These are phyloP conservation scores for Leptodermis oblonga DNA, from an alignment of 257 asterid genomes.

Conservation along the genomic window DNA sequence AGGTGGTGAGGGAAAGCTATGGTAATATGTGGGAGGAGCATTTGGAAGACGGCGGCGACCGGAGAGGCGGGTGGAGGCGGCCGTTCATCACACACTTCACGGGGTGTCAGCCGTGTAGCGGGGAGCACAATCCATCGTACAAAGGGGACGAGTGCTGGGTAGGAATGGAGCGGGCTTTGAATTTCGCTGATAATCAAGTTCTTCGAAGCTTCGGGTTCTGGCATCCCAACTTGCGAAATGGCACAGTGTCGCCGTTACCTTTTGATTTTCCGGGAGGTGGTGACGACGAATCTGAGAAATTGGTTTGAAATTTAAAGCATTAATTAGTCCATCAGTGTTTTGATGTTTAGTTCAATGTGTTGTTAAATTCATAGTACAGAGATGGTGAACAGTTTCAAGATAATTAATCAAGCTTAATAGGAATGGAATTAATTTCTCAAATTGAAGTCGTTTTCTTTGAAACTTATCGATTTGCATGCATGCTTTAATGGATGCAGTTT, in stretches of 20 bases:
- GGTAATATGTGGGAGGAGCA: constrained; percentile 32
- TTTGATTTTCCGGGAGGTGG: constrained; percentile 32
- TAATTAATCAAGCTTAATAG: too few species aligned
- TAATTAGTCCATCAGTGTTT: not conserved
- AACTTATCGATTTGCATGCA: not conserved
- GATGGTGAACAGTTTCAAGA: not conserved
- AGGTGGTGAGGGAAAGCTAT: constrained; percentile 41
- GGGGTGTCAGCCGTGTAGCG: constrained; percentile 91
- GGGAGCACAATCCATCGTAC: constrained; percentile 54
- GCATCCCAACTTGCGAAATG: constrained; percentile 37
- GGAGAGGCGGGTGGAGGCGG: constrained; percentile 42
- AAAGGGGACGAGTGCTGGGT: constrained; percentile 48
- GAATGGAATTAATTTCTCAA: too few species aligned
- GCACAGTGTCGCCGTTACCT: constrained; percentile 35
- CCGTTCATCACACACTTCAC: constrained; percentile 85
- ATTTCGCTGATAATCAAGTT: constrained; percentile 76
- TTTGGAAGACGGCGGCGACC: constrained; percentile 25
- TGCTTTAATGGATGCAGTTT: not conserved
- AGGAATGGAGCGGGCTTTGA: constrained; percentile 66
- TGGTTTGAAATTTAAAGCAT: constrained; percentile 12
- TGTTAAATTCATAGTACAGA: not conserved
- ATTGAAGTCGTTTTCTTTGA: not conserved
- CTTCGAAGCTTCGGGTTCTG: constrained; percentile 50
- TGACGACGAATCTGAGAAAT: constrained; percentile 13
- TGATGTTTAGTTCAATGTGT: not conserved